Percentiles rank a stretch among this genome's conserved stretches.
These are phyloP conservation scores for Lippia alba DNA, from an alignment of 305 asterid genomes.

Conservation along the genomic window DNA sequence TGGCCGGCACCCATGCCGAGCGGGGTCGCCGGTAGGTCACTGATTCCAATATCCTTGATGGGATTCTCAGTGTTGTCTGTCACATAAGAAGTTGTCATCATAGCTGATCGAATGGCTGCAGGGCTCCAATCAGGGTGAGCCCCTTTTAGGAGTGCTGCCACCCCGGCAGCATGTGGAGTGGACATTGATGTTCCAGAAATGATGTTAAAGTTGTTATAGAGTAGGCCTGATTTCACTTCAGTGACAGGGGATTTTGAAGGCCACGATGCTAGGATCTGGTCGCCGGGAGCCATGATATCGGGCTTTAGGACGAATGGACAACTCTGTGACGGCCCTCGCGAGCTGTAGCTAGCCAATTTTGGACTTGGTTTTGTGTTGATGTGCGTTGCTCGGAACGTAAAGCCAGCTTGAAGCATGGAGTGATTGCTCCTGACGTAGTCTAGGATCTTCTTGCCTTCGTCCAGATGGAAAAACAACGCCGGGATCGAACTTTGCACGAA, in stretches of 20 bases:
- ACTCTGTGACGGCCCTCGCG: conserved; percentile 80
- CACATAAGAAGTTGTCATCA: conserved; percentile 73
- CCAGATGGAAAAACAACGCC: conserved; percentile 45
- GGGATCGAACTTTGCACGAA: conserved; percentile 51
- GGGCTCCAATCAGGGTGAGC: conserved; percentile 80
- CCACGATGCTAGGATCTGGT: conserved; percentile 77
- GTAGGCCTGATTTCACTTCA: conserved; percentile 32
- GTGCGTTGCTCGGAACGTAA: conserved; percentile 52
- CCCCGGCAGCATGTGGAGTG: conserved; percentile 83
- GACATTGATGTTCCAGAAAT: conserved; percentile 89
- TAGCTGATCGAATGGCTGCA: conserved; percentile 77
- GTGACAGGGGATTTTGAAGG: conserved; percentile 45
- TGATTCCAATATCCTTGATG: conserved; percentile 53
- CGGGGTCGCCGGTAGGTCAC: conserved; percentile 54
- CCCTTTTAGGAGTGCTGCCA: conserved; percentile 71
- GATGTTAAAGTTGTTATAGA: conserved; percentile 61
- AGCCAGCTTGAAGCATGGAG: conserved; percentile 46
- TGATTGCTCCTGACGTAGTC: conserved; percentile 43
- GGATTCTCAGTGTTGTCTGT: conserved; percentile 56
- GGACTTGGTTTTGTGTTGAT: conserved; percentile 64
- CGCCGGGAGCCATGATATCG: conserved; percentile 82
- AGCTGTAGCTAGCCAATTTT: conserved; percentile 65
- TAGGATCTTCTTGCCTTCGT: conserved; percentile 52
- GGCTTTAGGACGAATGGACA: conserved; percentile 76
- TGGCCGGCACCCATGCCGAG: conserved; percentile 88